Evolutionary conservation across 345 rosid species (phyloP), one percentile per base, ranked within the genome.

Genomic region (Citrus sp.): DNA sequence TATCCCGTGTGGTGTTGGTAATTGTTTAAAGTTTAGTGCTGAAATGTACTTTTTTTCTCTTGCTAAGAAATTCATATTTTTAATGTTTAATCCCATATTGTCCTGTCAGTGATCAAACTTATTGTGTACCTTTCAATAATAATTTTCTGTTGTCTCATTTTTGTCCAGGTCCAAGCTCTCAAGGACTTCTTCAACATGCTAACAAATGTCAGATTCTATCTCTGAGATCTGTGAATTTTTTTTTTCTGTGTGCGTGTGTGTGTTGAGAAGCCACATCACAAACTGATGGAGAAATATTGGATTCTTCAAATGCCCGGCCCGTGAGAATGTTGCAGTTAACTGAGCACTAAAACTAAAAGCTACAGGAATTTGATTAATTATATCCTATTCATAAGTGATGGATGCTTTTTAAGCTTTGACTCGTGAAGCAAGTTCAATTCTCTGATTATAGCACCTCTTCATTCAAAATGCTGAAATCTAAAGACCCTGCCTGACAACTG

Each of bases 101-200:
- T 46, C 51, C 51, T 46, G 18, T 13, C 67, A 63, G 21, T 16
- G 32, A 6, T 63, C 1, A 71, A 71, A 10, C 19, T 2, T 22
- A 32, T 18, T 69, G 30, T 58, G 24, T 25, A 27, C 25, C 63
- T 72, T 22, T 34, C 60, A 65, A 22, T 63, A 28, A 68, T 42
- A 25, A 9, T 69, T 74, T 42, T 46, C 38, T 42, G 67, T 30
- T 73, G 61, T 64, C 28, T 28, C 75, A 38, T 32, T 35, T 74
- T 71, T 80, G 78, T 77, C 56, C 88, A 95, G 99, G 97, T 96
- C 80, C 92, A 92, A 85, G 91, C 83, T 80, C 94, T 96, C 60
- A 80, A 87, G 85, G 99, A 94, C 79, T 94, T 96, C 89, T 87
- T 84, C 77, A 76, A 82, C 84, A 96, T 96, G 99, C 97, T 96